A percentile compares a stretch with the other conserved stretches of the same genome.
Conservation (phyloP, 805 yeast species). For the Naumovozyma dairenensis region DNA sequence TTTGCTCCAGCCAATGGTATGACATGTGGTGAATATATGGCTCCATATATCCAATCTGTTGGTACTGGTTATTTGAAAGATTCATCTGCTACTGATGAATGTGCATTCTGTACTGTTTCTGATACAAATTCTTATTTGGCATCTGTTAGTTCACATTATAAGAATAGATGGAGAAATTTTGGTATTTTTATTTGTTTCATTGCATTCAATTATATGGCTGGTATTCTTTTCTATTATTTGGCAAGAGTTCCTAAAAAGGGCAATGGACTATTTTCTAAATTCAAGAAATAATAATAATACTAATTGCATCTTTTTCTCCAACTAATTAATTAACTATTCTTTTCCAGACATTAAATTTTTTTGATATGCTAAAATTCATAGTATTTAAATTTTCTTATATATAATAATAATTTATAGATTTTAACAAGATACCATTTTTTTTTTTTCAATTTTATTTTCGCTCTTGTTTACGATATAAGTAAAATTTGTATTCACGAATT, state of each 20-base stretch:
- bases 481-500: constrained; percentile 3
- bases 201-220: constrained; percentile 33
- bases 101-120: constrained; percentile 48
- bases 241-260: constrained; percentile 61
- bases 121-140: constrained; percentile 50
- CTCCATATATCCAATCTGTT: constrained; percentile 22
- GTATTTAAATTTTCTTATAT: too few relatives aligned
- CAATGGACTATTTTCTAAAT: constrained; percentile 3
- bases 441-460: too few relatives aligned
- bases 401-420: too few relatives aligned
- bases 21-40: constrained; percentile 50
- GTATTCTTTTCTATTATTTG: constrained; percentile 46
- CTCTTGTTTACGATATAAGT: too few relatives aligned
- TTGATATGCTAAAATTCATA: too few relatives aligned
- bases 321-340: too few relatives aligned
- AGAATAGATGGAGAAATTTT: constrained; percentile 47
- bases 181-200: constrained; percentile 49
- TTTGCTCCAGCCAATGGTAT: constrained; percentile 45
- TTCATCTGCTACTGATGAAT: constrained; percentile 39
- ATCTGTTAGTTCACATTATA: constrained; percentile 31
- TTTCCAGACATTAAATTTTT: too few relatives aligned
- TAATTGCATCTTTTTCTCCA: too few relatives aligned
- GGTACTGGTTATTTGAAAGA: constrained; percentile 41
- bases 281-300: constrained; percentile 1
- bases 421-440: too few relatives aligned